Evolutionary conservation across 352 stramenopile species (phyloP).

Genomic region (Globisporangium alternatum): DNA sequence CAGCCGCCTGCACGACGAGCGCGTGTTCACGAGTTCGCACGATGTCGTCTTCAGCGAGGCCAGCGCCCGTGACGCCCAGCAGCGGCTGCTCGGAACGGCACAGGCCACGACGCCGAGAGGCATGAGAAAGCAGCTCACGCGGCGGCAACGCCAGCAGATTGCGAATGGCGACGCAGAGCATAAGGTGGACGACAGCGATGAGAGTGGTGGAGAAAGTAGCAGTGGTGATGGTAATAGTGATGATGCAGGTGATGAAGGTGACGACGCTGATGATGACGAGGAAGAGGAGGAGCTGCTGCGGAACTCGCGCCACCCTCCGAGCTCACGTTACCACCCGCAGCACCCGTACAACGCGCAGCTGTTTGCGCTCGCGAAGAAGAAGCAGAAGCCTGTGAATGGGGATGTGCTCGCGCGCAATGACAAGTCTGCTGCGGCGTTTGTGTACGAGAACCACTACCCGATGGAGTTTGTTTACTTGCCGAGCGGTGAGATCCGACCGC

Average conservation of each 20-base stretch:
- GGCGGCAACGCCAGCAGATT: background rate
- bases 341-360: slow-evolving; percentile 43
- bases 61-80: slow-evolving; percentile 14
- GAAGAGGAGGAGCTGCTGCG: slow-evolving; percentile 11
- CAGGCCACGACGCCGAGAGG: slow-evolving; percentile 8
- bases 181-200: slow-evolving; percentile 25
- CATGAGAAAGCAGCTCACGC: background rate
- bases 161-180: slow-evolving; percentile 11
- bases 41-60: slow-evolving; percentile 47
- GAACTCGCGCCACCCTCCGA: slow-evolving; percentile 20
- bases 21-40: slow-evolving; percentile 61
- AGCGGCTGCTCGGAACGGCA: background rate
- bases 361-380: slow-evolving; percentile 20
- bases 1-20: slow-evolving; percentile 52
- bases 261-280: slow-evolving; percentile 3
- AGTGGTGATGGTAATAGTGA: background rate
- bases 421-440: slow-evolving; percentile 11
- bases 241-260: background rate
- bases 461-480: slow-evolving; percentile 68
- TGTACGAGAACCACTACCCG: slow-evolving; percentile 19
- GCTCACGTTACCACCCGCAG: slow-evolving; percentile 28
- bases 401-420: slow-evolving; percentile 7
- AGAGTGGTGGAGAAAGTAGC: slow-evolving; percentile 5
- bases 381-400: background rate
- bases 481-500: slow-evolving; percentile 54